Evolutionary conservation across 768 basidiomycete genomes (phyloP).

Genomic region (Calvatia gigantea): DNA sequence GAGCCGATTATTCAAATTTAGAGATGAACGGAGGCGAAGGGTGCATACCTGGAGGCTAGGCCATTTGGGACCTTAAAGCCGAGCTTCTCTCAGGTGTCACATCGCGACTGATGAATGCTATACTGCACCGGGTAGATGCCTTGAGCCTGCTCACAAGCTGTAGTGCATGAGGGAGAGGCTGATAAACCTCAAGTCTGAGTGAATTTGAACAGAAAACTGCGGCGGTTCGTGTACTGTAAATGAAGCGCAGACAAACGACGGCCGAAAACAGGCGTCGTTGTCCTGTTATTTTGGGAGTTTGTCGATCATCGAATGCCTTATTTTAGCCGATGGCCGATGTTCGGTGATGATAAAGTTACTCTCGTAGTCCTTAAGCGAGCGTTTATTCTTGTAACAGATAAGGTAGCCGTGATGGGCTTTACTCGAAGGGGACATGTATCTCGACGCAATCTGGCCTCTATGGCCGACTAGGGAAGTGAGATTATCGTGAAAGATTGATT

Average conservation of each 20-base stretch:
- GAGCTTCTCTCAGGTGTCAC: not conserved
- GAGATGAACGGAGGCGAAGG: no score
- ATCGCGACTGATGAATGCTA: not conserved
- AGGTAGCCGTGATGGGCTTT: not conserved
- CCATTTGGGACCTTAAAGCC: not conserved
- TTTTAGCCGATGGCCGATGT: no score
- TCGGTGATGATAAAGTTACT: no score
- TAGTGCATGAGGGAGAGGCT: not conserved
- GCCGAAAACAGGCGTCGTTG: no score
- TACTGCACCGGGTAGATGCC: constrained; percentile 7
- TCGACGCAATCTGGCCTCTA: not conserved
- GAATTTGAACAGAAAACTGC: no score
- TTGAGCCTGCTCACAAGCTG: not conserved
- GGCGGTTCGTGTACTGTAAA: no score
- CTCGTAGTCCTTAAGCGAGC: not conserved
- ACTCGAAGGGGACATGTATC: not conserved
- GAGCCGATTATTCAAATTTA: no score
- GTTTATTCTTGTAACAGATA: not conserved
- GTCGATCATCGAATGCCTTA: no score
- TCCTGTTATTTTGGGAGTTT: no score
- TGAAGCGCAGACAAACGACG: no score
- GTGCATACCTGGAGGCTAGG: not conserved
- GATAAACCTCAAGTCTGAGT: not conserved
- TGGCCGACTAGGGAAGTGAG: not conserved
- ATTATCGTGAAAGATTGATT: not conserved